Evolutionary conservation across 2,329 filamentous ascomycete species (phyloP), one percentile per base, ranked within the genome.

Genomic region (Colletotrichum spinosum): DNA sequence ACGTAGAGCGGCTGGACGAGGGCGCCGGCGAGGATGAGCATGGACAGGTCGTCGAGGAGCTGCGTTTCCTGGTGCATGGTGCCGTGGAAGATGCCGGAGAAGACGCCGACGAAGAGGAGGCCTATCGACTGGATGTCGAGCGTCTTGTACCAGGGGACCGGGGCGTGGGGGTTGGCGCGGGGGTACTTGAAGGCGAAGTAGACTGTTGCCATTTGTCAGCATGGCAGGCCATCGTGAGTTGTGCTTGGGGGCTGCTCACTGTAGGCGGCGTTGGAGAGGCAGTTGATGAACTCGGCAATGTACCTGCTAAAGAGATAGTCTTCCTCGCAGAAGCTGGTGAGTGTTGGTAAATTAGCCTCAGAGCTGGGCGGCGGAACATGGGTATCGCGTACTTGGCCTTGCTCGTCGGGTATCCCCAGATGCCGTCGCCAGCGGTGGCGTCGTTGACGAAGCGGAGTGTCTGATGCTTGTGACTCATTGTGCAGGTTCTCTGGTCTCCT

Each of bases 21-120:
- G 0, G 84, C 78, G 65, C 82, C 84, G 25, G 80, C 80, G 5
- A 87, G 79, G 11, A 84, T 74, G 37, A 88, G 80, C 86, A 88
- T 88, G 58, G 84, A 83, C n/a, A 88, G 75, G 69, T 89, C 86
- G 69, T 88, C 86, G 67, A 79, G 80, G 64, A 81, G 82, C 68
- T 84, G 78, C 6, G 80, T 71, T 1, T 71, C 71, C 53, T 81
- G 79, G 56, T 76, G 80, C 15, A 84, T 75, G 8, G 79, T 78
- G 38, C 80, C 81, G 68, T 84, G 82, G 69, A 80, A 84, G 10
- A 77, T 55, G 53, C 79, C 77, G 1, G 81, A 84, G 34, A 74
- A 74, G 46, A 82, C 54, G 56, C 82, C 81, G 39, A 83, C 75
- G 7, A 76, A 45, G 39, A 83, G 68, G 37, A 83, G 77, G 6